Evolutionary conservation across 352 stramenopile species (phyloP).

Genomic region (Pythium myriotylum): DNA sequence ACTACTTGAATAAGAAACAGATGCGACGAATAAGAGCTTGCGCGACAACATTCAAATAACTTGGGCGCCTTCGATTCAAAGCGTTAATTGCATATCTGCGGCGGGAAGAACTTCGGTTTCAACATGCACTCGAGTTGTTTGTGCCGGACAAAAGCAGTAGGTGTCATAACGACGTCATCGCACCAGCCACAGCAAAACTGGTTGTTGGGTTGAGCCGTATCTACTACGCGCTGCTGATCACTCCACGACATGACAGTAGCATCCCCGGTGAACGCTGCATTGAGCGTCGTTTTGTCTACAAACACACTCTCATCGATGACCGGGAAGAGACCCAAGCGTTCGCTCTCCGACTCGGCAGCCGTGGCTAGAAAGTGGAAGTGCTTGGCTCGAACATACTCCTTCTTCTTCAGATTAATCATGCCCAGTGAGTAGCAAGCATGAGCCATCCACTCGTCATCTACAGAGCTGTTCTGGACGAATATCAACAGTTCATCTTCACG

Average conservation of each 20-base stretch:
- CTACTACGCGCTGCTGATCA: not conserved
- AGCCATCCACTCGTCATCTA: conserved; percentile 15
- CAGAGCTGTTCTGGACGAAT: not conserved
- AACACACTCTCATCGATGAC: conserved; percentile 4
- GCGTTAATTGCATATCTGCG: no score
- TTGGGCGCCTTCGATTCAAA: no score
- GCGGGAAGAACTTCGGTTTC: no score
- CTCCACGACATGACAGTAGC: not conserved
- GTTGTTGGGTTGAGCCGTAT: not conserved
- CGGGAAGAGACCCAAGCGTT: not conserved
- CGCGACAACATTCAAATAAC: no score
- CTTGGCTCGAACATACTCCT: conserved; percentile 1
- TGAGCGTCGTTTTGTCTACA: not conserved
- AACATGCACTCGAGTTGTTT: no score
- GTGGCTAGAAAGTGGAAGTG: conserved; percentile 3
- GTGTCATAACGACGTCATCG: not conserved
- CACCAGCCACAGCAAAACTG: not conserved
- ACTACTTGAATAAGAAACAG: no score
- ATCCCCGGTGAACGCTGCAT: not conserved
- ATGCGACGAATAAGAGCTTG: no score
- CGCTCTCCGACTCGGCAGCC: not conserved
- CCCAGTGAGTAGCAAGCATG: conserved; percentile 6
- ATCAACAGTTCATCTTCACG: not conserved
- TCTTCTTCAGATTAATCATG: not conserved
- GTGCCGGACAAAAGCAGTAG: no score